Conservation (phyloP, 2,329 filamentous ascomycete genomes). For the Paraphaeosphaeria minitans region DNA sequence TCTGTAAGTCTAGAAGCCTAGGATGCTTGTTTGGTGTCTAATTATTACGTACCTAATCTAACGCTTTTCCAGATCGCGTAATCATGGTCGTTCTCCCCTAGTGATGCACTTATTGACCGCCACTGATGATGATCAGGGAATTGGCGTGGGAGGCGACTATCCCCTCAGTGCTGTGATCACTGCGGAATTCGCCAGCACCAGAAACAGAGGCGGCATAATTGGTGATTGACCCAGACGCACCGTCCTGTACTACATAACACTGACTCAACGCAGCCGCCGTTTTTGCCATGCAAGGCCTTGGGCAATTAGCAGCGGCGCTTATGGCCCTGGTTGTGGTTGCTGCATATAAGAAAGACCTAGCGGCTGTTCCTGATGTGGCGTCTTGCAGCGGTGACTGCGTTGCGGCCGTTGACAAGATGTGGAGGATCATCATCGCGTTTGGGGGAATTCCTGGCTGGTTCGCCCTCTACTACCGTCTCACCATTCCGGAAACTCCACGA, state of each 20-base stretch:
- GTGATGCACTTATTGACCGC: background rate
- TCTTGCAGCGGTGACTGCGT: conserved; percentile 69
- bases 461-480: conserved; percentile 84
- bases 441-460: conserved; percentile 80
- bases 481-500: conserved; percentile 84
- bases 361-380: conserved; percentile 56
- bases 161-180: conserved; percentile 83
- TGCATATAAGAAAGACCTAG: conserved; percentile 70
- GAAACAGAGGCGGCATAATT: conserved; percentile 86
- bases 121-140: conserved; percentile 20
- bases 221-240: background rate
- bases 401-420: conserved; percentile 83
- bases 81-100: conserved; percentile 30
- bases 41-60: background rate
- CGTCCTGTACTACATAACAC: background rate
- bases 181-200: conserved; percentile 84
- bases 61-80: conserved; percentile 31
- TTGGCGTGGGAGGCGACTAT: conserved; percentile 51
- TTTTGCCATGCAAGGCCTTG: conserved; percentile 86
- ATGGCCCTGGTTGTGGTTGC: conserved; percentile 75
- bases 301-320: conserved; percentile 76
- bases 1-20: conserved; percentile 24
- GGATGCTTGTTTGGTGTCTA: background rate
- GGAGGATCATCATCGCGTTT: conserved; percentile 80
- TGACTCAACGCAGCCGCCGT: conserved; percentile 64